Percentiles rank a stretch among this genome's conserved stretches.
These are phyloP conservation scores for Komagataea norvegica DNA, from an alignment of 1,139 yeast species.

Conservation along the genomic window DNA sequence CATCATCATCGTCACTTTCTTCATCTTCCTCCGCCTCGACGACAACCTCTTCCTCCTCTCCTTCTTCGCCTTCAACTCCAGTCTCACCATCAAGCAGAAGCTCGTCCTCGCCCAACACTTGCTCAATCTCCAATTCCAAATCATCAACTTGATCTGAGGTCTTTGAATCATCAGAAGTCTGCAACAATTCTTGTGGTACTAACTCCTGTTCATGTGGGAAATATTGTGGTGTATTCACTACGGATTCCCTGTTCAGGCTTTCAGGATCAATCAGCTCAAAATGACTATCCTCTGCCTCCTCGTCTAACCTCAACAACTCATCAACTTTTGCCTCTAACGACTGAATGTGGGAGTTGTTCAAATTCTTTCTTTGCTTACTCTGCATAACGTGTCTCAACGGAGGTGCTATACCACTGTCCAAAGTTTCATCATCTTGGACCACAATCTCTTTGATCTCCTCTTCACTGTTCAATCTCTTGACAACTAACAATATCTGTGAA, in stretches of 20 bases:
- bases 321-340: slow-evolving; percentile 77
- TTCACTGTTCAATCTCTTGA: slow-evolving; percentile 55
- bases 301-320: slow-evolving; percentile 69
- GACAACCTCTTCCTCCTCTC: slow-evolving; percentile 15
- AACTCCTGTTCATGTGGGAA: not conserved
- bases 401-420: slow-evolving; percentile 58
- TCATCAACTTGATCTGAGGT: slow-evolving; percentile 27
- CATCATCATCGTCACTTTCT: slow-evolving; percentile 46
- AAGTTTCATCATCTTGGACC: slow-evolving; percentile 31
- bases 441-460: slow-evolving; percentile 42
- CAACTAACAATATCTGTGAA: slow-evolving; percentile 77
- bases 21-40: slow-evolving; percentile 16
- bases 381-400: slow-evolving; percentile 60
- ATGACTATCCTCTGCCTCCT: slow-evolving; percentile 75
- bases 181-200: not conserved
- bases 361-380: slow-evolving; percentile 49
- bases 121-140: slow-evolving; percentile 36
- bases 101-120: slow-evolving; percentile 34
- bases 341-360: slow-evolving; percentile 49
- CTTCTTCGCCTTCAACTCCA: slow-evolving; percentile 14
- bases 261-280: slow-evolving; percentile 65
- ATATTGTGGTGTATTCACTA: slow-evolving; percentile 2
- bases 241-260: slow-evolving; percentile 4
- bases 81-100: slow-evolving; percentile 24
- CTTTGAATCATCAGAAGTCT: not conserved